A percentile compares a stretch with the other conserved stretches of the same genome.
Evolutionary conservation across 2,329 filamentous ascomycete species (phyloP).

Genomic region (Hypomyces rosellus): DNA sequence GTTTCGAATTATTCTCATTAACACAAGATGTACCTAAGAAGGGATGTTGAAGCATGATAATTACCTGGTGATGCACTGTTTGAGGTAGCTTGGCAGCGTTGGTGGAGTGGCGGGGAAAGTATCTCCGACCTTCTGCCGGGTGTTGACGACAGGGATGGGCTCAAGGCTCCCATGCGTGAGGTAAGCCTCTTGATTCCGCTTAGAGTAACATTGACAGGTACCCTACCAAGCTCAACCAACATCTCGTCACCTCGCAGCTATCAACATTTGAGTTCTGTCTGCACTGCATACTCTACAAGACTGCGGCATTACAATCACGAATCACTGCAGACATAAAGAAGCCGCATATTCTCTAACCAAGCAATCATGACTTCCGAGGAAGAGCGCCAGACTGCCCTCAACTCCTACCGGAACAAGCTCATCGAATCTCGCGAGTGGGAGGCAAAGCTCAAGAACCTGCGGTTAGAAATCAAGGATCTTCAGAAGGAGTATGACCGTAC

Average conservation of each 20-base stretch:
- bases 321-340: not conserved
- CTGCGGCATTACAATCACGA: not conserved
- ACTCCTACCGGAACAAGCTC: constrained; percentile 72
- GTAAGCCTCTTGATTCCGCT: constrained; percentile 29
- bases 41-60: not conserved
- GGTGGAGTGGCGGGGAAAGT: not conserved
- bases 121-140: constrained; percentile 29
- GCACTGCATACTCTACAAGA: not conserved
- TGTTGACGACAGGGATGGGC: constrained; percentile 18
- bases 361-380: constrained; percentile 46
- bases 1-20: too few species aligned
- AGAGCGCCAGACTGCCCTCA: constrained; percentile 63
- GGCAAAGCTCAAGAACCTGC: constrained; percentile 88
- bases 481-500: constrained; percentile 95
- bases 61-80: constrained; percentile 1
- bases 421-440: constrained; percentile 98
- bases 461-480: constrained; percentile 90
- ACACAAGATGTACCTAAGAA: too few species aligned
- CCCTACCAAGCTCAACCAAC: constrained; percentile 14
- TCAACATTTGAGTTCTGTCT: not conserved
- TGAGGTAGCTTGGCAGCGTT: constrained; percentile 3
- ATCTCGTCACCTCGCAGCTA: constrained; percentile 11
- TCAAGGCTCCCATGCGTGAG: constrained; percentile 35
- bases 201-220: constrained; percentile 15
- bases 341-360: not conserved